Evolutionary conservation across 177 flowering plant genomes (phyloP), one percentile per base, ranked within the genome.

Genomic region (Vitis hybrid): DNA sequence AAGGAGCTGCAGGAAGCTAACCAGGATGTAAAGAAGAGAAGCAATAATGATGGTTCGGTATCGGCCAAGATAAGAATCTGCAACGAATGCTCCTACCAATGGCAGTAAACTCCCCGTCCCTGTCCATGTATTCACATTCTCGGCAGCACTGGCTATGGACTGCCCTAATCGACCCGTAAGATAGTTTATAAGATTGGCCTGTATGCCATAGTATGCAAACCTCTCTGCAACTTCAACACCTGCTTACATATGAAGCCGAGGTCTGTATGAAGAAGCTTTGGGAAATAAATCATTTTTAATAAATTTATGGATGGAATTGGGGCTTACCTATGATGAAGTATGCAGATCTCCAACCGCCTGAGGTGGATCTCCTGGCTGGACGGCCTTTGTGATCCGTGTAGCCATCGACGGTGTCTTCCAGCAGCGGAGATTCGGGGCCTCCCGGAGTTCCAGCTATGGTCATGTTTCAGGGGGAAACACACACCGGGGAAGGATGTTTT

Each of bases 191-290:
- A 82, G 76, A 63, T 84, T 83, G 24, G 80, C 72, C 10, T 60
- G 27, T 12, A 81, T 76, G 21, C 88, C 88, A n/a, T 75, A 82
- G 70, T 68, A 84, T 0, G 85, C 84, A 61, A 79, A 73, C 63
- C 88, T 78, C 83, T 84, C 87, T 32, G 81, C 77, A 35, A 84
- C 66, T 65, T 82, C 84, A 68, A 83, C 84, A 4, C 88, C 83
- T 77, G 66, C 58, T 46, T 57, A 62, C 76, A 24, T 4, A 68
- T 63, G 46, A 74, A 18, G 32, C 60, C 32, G 3, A 18, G n/a
- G 9, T 21, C 27, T 64, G 13, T 20, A 52, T 64, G 12, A 21
- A n/a, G 2, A 64, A 5, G 11, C 27, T 9, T 17, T 17, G 17
- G 62, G 11, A 6, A 61, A 3, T 12, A 17, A 17, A 32, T 5